phyloP scores from a whole-genome alignment of 2,329 filamentous ascomycete genomes.

The Aspergillus vadensis region DNA sequence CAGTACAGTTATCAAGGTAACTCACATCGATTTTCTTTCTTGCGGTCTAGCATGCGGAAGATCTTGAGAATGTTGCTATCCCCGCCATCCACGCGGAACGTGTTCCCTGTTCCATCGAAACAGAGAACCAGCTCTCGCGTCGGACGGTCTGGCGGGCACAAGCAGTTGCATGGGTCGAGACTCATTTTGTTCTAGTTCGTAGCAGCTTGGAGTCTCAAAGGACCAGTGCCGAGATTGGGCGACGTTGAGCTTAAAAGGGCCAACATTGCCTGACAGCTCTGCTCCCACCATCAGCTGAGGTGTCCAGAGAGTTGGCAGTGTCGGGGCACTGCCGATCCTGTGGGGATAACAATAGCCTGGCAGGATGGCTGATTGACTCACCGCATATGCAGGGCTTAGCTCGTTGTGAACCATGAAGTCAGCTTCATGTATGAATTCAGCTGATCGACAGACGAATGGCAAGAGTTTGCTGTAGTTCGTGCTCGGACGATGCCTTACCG shows the following conservation, averaged over 20 bases:
- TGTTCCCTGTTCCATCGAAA: constrained; percentile 47
- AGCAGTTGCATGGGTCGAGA: not conserved
- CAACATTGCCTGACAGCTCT: not conserved
- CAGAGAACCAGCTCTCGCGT: constrained; percentile 34
- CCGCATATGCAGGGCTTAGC: not conserved
- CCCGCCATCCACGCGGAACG: constrained; percentile 39
- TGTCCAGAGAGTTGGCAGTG: not conserved
- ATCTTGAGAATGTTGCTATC: constrained; percentile 49
- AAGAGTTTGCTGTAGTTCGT: not conserved
- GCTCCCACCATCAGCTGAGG: not conserved
- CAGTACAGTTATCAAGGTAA: not conserved
- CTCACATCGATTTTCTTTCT: constrained; percentile 26
- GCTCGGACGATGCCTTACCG: not conserved
- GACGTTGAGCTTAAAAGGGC: not conserved
- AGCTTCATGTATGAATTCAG: not conserved
- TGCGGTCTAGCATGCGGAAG: constrained; percentile 42
- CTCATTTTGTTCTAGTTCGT: not conserved
- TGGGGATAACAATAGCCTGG: not conserved
- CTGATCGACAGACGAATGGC: not conserved
- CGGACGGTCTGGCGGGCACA: not conserved
- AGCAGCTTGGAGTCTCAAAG: no score
- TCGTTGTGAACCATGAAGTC: not conserved
- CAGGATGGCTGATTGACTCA: not conserved
- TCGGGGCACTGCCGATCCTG: not conserved
- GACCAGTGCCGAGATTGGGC: not conserved